Evolutionary conservation across 2,329 filamentous ascomycete genomes (phyloP).

Genomic region (Aspergillus ochraceoroseus): DNA sequence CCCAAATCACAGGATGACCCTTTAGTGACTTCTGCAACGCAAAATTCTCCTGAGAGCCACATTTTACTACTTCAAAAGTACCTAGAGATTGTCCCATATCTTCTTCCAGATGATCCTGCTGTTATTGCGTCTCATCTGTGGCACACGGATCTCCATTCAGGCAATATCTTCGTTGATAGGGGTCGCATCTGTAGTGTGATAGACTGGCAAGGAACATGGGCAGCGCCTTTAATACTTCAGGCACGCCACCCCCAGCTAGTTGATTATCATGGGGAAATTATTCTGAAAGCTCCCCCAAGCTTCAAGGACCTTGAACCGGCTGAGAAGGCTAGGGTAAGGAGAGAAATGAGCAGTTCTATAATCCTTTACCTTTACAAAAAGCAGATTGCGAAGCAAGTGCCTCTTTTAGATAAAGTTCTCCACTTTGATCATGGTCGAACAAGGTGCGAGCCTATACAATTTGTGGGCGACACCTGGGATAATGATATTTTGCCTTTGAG

Average conservation of each 20-base stretch:
- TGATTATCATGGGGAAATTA: conserved; percentile 25
- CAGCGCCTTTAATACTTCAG: conserved; percentile 26
- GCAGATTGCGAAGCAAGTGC: conserved; percentile 14
- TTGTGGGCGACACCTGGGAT: conserved; percentile 26
- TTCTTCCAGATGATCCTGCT: conserved; percentile 27
- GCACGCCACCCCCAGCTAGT: conserved; percentile 23
- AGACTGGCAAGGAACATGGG: conserved; percentile 42
- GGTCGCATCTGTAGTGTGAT: conserved; percentile 39
- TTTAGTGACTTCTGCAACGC: conserved; percentile 22
- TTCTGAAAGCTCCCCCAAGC: conserved; percentile 24
- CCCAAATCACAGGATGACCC: conserved; percentile 21
- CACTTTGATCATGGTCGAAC: conserved; percentile 19
- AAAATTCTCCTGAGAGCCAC: conserved; percentile 31
- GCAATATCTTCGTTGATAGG: conserved; percentile 40
- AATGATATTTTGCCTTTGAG: conserved; percentile 24
- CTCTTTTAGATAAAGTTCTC: conserved; percentile 18
- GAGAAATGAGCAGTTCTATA: conserved; percentile 22
- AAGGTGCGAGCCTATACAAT: conserved; percentile 17
- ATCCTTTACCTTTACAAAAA: conserved; percentile 24
- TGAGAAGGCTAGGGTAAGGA: conserved; percentile 16
- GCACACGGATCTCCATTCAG: conserved; percentile 39
- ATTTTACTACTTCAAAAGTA: conserved; percentile 34
- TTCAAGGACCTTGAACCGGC: conserved; percentile 21
- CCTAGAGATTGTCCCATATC: conserved; percentile 27
- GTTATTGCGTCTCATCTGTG: conserved; percentile 33